Base-by-base conservation (phyloP, 1,284 basidiomycete species). In the Wolfiporia cocos region DNA sequence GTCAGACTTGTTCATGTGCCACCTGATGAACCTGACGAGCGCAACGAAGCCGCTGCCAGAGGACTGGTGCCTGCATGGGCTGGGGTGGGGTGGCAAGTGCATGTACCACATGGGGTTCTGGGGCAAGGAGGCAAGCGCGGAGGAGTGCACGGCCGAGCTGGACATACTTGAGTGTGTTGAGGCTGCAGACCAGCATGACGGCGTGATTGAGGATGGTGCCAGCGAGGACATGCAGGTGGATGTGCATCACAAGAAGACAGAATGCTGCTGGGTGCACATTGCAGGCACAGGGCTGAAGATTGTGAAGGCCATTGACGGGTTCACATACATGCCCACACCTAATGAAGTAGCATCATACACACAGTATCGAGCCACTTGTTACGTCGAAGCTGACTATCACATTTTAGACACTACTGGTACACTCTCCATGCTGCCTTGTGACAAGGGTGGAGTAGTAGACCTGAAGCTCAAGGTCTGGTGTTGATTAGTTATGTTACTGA, bases 41-140 rank as follows among this genome's bases (percentile, higher is more conserved):
- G 73, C 75, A 6, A 81, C 74, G 42, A 68, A 76, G 11, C 87
- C 92, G 0, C 68, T 99, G 2, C 79, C 89, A 0, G 96, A 99
- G 62, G 96, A 99, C 61, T 97, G 93, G 92, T 90, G 88, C 53
- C 64, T 98, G 48, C 76, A 93, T 23, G 96, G 96, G 3, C 88
- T 94, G 80, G 89, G 92, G 49, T 99, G 95, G 95, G 84, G 90
- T 1, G 86, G 89, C 5, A 74, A 90, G 47, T 78, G 82, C 44
- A 82, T 96, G 1, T 96, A 86, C 60, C 91, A 92, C 59, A 78
- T 88, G 34, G 92, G 93, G 0, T 98, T 86, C 63, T 98, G 93
- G 94, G 56, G 53, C 40, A 86, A 79, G 45, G 56, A 56, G 30
- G 35, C 39, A 11, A 49, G 47, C 36, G 47, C 44, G 52, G 81